Conservation (phyloP, 371 early-diverging fungal genomes). For the Aphelidium insulamus region DNA sequence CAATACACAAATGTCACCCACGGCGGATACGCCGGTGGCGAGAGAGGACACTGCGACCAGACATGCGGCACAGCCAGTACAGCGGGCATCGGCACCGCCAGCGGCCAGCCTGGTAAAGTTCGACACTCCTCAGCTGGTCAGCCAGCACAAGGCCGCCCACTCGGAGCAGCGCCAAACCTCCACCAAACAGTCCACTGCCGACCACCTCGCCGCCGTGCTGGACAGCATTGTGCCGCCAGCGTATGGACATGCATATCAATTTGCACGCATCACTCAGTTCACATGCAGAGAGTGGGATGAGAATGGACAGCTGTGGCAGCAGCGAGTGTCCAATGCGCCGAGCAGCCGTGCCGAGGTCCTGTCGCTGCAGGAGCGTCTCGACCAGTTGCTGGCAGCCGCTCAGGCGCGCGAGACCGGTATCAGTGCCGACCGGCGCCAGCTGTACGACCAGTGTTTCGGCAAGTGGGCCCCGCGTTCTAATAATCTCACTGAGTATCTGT, state of each 20-base stretch:
- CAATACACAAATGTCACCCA: too few species aligned
- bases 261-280: neutral
- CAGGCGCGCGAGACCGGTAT: constrained; percentile 32
- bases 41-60: too few species aligned
- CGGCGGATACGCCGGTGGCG: too few species aligned
- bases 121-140: too few species aligned
- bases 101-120: too few species aligned
- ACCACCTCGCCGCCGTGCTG: too few species aligned
- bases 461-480: neutral
- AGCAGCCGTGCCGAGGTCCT: constrained; percentile 27
- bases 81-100: too few species aligned
- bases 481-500: neutral
- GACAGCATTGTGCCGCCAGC: constrained; percentile 25
- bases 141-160: too few species aligned
- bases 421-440: constrained; percentile 22
- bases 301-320: constrained; percentile 24
- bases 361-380: constrained; percentile 30
- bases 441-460: constrained; percentile 31
- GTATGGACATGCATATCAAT: constrained; percentile 2
- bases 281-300: constrained; percentile 26
- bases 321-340: constrained; percentile 23
- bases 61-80: too few species aligned
- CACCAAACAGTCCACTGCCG: too few species aligned
- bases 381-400: constrained; percentile 25
- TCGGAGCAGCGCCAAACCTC: too few species aligned